Evolutionary conservation across 177 flowering plant species (phyloP).

Genomic region (Vitis hybrid): DNA sequence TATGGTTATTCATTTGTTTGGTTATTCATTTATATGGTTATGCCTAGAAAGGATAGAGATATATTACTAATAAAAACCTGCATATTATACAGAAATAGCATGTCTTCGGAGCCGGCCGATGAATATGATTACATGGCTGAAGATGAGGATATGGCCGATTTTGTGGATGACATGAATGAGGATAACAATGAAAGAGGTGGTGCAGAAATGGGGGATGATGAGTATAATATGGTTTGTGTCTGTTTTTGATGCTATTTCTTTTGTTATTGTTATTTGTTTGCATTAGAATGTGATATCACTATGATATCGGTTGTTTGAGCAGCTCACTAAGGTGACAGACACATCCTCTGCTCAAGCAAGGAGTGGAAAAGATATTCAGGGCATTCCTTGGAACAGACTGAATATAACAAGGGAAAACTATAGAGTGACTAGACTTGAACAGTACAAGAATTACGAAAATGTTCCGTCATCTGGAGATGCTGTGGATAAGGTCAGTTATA

Average conservation of each 20-base stretch:
- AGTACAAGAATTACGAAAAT: slow-evolving; percentile 52
- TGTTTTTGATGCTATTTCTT: background rate
- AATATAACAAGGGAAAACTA: slow-evolving; percentile 49
- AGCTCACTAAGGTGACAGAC: slow-evolving; percentile 51
- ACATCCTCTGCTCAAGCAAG: slow-evolving; percentile 52
- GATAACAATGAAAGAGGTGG: slow-evolving; percentile 23
- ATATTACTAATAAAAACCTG: too few relatives aligned
- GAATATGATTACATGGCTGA: slow-evolving; percentile 30
- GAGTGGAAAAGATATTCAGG: slow-evolving; percentile 55
- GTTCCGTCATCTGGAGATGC: slow-evolving; percentile 42
- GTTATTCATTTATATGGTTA: background rate
- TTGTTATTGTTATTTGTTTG: background rate
- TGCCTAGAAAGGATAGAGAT: background rate
- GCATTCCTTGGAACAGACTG: slow-evolving; percentile 56
- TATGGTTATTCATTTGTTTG: background rate
- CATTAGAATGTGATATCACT: background rate
- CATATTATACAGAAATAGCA: slow-evolving; percentile 5
- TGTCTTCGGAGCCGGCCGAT: slow-evolving; percentile 22
- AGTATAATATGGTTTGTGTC: slow-evolving; percentile 35
- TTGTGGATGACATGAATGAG: slow-evolving; percentile 30
- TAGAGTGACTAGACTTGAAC: slow-evolving; percentile 49
- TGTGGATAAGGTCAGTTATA: slow-evolving; percentile 39
- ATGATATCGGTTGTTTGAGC: slow-evolving; percentile 5
- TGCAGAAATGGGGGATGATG: slow-evolving; percentile 33
- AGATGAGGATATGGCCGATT: slow-evolving; percentile 28